Evolutionary conservation across 106 monocot species (phyloP), one percentile per base, ranked within the genome.

Genomic region (Posidonia australis): DNA sequence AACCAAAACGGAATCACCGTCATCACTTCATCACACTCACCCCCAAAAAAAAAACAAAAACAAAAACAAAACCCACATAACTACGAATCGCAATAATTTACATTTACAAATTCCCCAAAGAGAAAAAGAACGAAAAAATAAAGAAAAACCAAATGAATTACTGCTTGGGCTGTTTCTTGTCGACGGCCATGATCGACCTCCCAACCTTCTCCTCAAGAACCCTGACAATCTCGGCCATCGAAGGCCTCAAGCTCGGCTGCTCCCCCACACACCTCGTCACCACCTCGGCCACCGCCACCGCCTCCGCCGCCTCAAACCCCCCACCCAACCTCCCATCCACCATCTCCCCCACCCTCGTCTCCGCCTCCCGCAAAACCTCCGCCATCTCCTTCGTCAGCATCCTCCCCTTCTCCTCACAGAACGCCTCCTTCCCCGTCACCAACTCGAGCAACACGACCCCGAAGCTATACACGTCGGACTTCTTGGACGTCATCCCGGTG

Each of bases 401-500:
- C 53, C 23, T 41, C 46, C 46, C 59, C 17, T 1, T 29, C 44
- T 60, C 52, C 30, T 19, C 26, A 44, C 24, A 18, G 58, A 69
- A 69, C 26, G 69, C 59, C 46, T 69, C 58, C 27, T 16, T 19
- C 29, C 69, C 69, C 28, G 69, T 59, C 16, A 69, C 46, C 58
- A 89, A 55, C 74, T 89, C 89, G 18, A 85, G 61, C 32, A 85
- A 18, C 55, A 89, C 62, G 60, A 89, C 82, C 5, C 89, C 89
- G 64, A 84, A 89, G 79, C 89, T 77, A 64, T 89, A 89, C 59
- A 85, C 89, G 63, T 89, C 84, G 69, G 63, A 82, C 84, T 82
- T 79, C 77, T 88, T 84, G 10, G 83, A 81, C 28, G 45, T 17
- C 51, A 66, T 45, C n/a, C 58, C 75, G 27, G 65, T 72, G 12